Evolutionary conservation across 768 basidiomycete genomes (phyloP), one percentile per base, ranked within the genome.

Genomic region (Grammothele lineata): DNA sequence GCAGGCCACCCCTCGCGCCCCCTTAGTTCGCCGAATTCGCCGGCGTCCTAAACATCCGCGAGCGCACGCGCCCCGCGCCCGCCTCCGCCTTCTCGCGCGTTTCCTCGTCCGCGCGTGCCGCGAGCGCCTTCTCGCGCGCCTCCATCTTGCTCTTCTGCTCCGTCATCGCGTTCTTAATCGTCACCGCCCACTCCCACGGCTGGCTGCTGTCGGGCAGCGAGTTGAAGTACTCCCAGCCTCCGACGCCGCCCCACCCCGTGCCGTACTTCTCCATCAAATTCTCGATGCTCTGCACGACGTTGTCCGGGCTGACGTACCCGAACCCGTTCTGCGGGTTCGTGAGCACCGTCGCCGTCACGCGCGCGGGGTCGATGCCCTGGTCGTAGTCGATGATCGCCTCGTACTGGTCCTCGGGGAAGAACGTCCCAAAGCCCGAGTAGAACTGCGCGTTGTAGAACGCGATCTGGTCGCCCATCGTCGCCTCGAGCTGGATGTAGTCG

Each of bases 211-310:
- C 41, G 18, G 42, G 42, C 5, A 43, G 33, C 22, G 42, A 12
- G 22, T 43, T 43, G 42, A 43, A 43, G 42, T 35, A 43, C 42
- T 43, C 42, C 42, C 42, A 43, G 10, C 42, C 42, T 15, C 42
- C 42, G 6, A 43, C 42, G 32, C 42, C 42, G 32, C 42, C 42
- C 42, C 42, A 43, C n/a, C 34, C 42, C 19, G 42, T 43, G 33
- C 42, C 42, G 22, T 43, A 43, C 42, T 34, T 24, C 22, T 24
- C 32, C 42, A 43, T 43, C 21, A 43, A 33, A 14, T 22, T 24
- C 32, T 34, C 19, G 33, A 43, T 43, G 42, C 42, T 43, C 32
- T 24, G 15, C 18, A 43, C 32, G 33, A 43, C 42, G 42, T 43
- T 43, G 3, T 43, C 32, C 32, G 42, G 19, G 19, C 19, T 15